Evolutionary conservation across 2,329 filamentous ascomycete species (phyloP).

Genomic region (Grosmannia serpens): DNA sequence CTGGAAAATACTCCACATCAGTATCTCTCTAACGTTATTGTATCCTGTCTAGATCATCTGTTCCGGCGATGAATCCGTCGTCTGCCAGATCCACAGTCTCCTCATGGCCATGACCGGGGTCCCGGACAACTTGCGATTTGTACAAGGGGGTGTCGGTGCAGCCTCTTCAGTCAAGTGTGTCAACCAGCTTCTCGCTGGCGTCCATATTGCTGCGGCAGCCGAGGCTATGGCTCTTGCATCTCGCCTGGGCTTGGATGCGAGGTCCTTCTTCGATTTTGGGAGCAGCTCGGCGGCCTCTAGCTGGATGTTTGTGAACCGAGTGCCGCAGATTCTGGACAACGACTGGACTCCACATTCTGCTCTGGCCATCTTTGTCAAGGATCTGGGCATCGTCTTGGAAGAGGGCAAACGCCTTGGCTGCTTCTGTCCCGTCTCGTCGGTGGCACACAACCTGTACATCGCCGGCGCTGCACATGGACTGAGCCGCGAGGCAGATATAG

Average conservation of each 20-base stretch:
- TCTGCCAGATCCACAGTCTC: background rate
- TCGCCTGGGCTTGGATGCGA: conserved; percentile 38
- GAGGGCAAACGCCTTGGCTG: conserved; percentile 20
- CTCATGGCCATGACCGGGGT: conserved; percentile 18
- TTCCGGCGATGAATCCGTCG: conserved; percentile 31
- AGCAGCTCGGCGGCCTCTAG: conserved; percentile 24
- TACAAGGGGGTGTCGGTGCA: conserved; percentile 37
- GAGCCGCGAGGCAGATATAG: conserved; percentile 22
- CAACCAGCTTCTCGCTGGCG: conserved; percentile 45
- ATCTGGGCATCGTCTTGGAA: conserved; percentile 21
- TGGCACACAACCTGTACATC: conserved; percentile 21
- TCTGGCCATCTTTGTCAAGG: conserved; percentile 23
- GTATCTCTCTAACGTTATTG: background rate
- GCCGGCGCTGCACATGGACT: conserved; percentile 20
- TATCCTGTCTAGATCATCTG: conserved; percentile 10
- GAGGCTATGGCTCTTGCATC: conserved; percentile 47
- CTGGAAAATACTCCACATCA: background rate
- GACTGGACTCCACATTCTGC: conserved; percentile 18
- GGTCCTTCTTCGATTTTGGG: conserved; percentile 34
- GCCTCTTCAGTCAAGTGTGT: conserved; percentile 47
- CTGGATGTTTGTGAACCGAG: conserved; percentile 25
- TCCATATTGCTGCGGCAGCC: conserved; percentile 42
- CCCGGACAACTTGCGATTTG: conserved; percentile 27
- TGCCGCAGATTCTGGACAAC: conserved; percentile 24
- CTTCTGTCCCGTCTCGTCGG: conserved; percentile 18